Percentiles rank a stretch among this genome's conserved stretches.
These are phyloP conservation scores for Salix udensis DNA, from an alignment of 345 rosid species.

Conservation along the genomic window DNA sequence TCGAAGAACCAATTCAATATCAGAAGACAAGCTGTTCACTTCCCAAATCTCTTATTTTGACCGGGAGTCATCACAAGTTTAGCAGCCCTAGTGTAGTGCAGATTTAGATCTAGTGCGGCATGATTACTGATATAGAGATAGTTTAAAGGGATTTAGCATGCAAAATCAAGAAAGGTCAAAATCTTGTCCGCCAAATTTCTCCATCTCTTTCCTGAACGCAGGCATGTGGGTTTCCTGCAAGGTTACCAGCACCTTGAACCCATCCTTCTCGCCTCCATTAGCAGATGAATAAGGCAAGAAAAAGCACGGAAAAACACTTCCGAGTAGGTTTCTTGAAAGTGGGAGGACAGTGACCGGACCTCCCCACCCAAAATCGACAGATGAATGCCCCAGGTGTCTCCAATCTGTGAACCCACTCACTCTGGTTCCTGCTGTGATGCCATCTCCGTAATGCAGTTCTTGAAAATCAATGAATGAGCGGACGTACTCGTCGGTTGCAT, in stretches of 20 bases:
- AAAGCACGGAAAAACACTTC: conserved; percentile 77
- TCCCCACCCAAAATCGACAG: conserved; percentile 89
- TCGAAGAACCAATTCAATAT: neutral
- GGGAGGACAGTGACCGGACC: conserved; percentile 73
- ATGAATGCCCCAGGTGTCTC: conserved; percentile 79
- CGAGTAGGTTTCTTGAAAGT: conserved; percentile 53
- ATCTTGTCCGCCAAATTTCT: conserved; percentile 44
- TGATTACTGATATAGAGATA: neutral
- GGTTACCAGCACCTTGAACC: conserved; percentile 68
- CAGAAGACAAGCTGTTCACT: neutral
- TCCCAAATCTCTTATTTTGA: neutral
- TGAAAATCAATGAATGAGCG: conserved; percentile 76
- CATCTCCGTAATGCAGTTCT: conserved; percentile 46
- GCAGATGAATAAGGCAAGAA: conserved; percentile 67
- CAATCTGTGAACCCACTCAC: conserved; percentile 93
- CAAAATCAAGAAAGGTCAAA: conserved; percentile 25
- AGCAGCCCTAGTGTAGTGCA: neutral
- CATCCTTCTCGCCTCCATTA: conserved; percentile 37
- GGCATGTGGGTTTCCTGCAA: conserved; percentile 45
- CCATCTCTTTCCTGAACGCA: conserved; percentile 61
- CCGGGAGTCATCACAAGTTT: neutral
- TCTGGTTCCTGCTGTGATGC: conserved; percentile 48
- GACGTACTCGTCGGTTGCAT: conserved; percentile 55
- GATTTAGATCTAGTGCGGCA: neutral
- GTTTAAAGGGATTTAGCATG: neutral